A percentile compares a stretch with the other conserved stretches of the same genome.
These are phyloP conservation scores for Schizonepeta tenuifolia DNA, from an alignment of 257 asterid species.

Conservation along the genomic window DNA sequence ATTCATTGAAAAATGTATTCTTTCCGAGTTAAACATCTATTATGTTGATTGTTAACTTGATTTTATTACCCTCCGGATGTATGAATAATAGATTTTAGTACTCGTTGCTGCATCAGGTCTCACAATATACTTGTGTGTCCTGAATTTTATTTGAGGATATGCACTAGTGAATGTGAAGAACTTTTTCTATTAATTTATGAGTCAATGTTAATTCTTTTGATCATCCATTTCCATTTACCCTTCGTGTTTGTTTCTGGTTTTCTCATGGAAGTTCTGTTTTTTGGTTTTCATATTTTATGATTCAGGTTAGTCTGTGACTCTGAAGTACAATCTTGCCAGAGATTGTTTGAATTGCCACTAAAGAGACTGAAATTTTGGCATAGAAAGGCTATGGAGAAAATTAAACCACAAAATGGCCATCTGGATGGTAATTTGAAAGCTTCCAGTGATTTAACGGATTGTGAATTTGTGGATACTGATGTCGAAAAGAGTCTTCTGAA, in stretches of 20 bases:
- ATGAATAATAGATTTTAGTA: background rate
- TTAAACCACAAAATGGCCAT: constrained; percentile 34
- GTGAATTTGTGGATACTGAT: constrained; percentile 25
- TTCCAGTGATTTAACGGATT: constrained; percentile 24
- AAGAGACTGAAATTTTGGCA: constrained; percentile 21
- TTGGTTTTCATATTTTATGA: constrained; percentile 12
- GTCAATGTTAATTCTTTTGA: background rate
- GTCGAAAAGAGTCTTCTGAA: constrained; percentile 28
- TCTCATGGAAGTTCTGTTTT: constrained; percentile 10
- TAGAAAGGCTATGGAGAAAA: constrained; percentile 34
- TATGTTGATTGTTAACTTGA: background rate
- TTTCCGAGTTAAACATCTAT: background rate
- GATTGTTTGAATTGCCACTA: constrained; percentile 8
- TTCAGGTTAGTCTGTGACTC: constrained; percentile 26
- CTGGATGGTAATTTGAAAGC: constrained; percentile 33
- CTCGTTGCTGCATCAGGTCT: background rate
- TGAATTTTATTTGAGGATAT: constrained; percentile 6
- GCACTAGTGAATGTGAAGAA: constrained; percentile 12
- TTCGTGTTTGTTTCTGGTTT: background rate
- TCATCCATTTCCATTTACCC: background rate
- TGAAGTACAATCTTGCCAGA: constrained; percentile 25
- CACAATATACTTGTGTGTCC: background rate
- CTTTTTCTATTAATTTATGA: constrained; percentile 1
- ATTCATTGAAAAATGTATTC: background rate
- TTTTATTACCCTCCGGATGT: constrained; percentile 18